Evolutionary conservation across 2,329 filamentous ascomycete genomes (phyloP), one percentile per base, ranked within the genome.

Genomic region (Phyllosticta paracitricarpa): DNA sequence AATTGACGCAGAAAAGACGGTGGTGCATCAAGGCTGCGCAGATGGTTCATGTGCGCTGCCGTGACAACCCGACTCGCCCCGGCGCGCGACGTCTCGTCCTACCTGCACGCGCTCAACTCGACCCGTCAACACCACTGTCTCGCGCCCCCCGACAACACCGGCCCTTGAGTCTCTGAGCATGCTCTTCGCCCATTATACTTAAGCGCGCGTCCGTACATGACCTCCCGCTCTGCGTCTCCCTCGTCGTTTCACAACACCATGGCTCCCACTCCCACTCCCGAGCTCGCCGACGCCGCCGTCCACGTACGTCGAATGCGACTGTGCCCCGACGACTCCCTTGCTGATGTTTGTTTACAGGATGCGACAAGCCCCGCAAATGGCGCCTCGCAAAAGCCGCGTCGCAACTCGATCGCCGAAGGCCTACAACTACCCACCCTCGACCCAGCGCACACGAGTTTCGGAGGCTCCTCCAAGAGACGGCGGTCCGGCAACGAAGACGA

Each of bases 321-420:
- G 33, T 40, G 33, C 33, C 33, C 33, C 33, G 33, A 40, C 6
- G 33, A 40, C 33, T 40, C 33, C 33, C 33, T 40, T 40, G 33
- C 33, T 40, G 33, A 40, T 40, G 33, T 40, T 40, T 40, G 33
- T 40, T 40, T 40, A 40, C 33, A 40, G 33, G 33, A 40, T 40
- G 33, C 33, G 33, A 40, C 33, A 40, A 40, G 33, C 33, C 33
- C 33, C 33, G 14, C 14, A 40, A 40, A 40, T 40, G 33, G 14
- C 33, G 33, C 33, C 33, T 40, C 33, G 33, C 33, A 40, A 40
- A 40, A 40, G 7, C 30, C 51, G 19, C 58, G 58, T 22, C 58
- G 58, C 8, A 9, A 54, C 8, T 61, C 59, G 35, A 61, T 61
- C 48, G 28, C 40, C 54, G 59, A 61, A 40, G 59, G 59, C 40